phyloP scores from a whole-genome alignment of 441 rosid species.

The Kokia cookei region DNA sequence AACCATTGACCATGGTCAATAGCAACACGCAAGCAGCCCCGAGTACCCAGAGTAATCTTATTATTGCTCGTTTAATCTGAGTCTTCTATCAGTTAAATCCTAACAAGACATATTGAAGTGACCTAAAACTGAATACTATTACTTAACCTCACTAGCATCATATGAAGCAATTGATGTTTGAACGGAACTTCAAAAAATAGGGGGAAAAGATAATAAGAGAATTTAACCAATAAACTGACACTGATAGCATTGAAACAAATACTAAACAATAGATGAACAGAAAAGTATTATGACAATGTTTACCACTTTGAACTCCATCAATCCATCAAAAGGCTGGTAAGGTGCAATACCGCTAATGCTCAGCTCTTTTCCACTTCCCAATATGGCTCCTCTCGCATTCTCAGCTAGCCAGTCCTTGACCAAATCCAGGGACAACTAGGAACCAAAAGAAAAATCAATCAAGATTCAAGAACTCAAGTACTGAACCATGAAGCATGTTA shows the following conservation, averaged over 20 bases:
- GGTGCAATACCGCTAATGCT: constrained; percentile 54
- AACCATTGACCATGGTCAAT: not conserved
- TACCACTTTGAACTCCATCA: constrained; percentile 78
- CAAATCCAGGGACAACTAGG: constrained; percentile 63
- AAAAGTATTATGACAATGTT: not conserved
- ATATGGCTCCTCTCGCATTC: constrained; percentile 32
- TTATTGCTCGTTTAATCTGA: not conserved
- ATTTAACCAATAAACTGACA: not conserved
- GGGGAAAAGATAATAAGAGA: not conserved
- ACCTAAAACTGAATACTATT: not conserved
- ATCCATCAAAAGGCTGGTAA: constrained; percentile 68
- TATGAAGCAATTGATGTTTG: not conserved
- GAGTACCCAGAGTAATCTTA: not conserved
- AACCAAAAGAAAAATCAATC: not conserved
- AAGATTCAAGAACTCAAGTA: not conserved
- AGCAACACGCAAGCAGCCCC: not conserved
- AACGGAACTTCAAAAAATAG: not conserved
- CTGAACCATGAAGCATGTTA: not conserved
- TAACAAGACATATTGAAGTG: not conserved
- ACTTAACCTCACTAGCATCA: not conserved
- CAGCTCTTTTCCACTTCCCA: constrained; percentile 29
- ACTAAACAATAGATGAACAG: not conserved
- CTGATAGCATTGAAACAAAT: not conserved
- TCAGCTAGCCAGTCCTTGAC: constrained; percentile 54
- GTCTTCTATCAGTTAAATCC: not conserved